Percentiles rank a stretch among this genome's conserved stretches.
Evolutionary conservation across 2,329 filamentous ascomycete species (phyloP).

Genomic region (Fonsecaea pedrosoi): DNA sequence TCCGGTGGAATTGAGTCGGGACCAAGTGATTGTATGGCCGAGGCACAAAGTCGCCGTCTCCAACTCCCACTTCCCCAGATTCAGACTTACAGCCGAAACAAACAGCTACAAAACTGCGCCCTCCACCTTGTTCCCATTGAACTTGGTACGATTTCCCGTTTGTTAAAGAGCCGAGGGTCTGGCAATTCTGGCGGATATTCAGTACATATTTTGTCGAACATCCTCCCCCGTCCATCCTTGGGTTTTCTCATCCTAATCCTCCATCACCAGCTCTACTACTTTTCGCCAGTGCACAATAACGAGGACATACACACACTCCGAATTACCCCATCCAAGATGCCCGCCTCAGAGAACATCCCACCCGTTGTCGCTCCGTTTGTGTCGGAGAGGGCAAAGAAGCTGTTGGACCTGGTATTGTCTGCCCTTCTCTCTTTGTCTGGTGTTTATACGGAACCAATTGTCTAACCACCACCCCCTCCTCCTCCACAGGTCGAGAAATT

Average conservation of each 20-base stretch:
- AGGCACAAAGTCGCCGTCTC: slow-evolving; percentile 15
- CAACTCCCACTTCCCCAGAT: slow-evolving; percentile 21
- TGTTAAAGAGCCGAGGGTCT: neutral
- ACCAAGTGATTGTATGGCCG: neutral
- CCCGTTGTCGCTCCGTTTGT: slow-evolving; percentile 68
- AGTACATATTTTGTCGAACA: neutral
- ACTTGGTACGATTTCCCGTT: neutral
- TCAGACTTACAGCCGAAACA: slow-evolving; percentile 19
- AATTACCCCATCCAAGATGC: slow-evolving; percentile 35
- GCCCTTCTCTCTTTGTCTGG: slow-evolving; percentile 46
- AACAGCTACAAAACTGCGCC: slow-evolving; percentile 8
- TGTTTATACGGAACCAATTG: too few species aligned
- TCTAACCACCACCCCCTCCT: neutral
- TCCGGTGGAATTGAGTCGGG: neutral
- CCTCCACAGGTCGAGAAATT: slow-evolving; percentile 79
- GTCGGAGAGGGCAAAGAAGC: slow-evolving; percentile 82
- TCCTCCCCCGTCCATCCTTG: neutral
- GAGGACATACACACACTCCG: neutral
- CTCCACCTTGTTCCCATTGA: neutral
- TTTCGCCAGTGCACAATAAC: neutral
- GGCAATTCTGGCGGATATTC: neutral
- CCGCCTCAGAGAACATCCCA: slow-evolving; percentile 61
- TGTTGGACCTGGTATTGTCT: slow-evolving; percentile 71
- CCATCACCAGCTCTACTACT: neutral
- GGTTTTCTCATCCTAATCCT: neutral